Evolutionary conservation across 805 yeast species (phyloP).

Genomic region (Cyberlindnera maclurae): DNA sequence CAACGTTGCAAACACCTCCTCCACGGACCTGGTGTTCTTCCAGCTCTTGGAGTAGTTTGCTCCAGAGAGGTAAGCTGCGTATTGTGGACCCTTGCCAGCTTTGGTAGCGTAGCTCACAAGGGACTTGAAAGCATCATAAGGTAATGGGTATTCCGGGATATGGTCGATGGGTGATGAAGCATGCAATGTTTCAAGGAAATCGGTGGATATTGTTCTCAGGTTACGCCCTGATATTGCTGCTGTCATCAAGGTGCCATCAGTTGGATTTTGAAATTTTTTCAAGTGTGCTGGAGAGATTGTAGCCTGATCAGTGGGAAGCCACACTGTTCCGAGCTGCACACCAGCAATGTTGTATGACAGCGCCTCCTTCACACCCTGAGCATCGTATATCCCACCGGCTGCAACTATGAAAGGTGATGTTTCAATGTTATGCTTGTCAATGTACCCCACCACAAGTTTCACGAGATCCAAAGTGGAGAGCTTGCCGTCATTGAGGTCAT

Average conservation of each 20-base stretch:
- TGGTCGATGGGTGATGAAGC: neutral
- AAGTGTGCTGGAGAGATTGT: conserved; percentile 15
- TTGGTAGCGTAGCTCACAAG: conserved; percentile 7
- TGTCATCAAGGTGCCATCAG: conserved; percentile 24
- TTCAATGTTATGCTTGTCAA: conserved; percentile 2
- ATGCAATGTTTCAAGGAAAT: conserved; percentile 18
- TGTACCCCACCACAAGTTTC: conserved; percentile 16
- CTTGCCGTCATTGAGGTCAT: conserved; percentile 28
- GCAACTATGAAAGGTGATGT: conserved; percentile 32
- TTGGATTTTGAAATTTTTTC: conserved; percentile 11
- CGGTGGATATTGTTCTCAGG: conserved; percentile 18
- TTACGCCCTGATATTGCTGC: conserved; percentile 21
- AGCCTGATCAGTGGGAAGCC: conserved; percentile 25
- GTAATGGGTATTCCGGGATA: conserved; percentile 22
- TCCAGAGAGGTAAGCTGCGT: conserved; percentile 15
- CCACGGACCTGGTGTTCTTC: conserved; percentile 13
- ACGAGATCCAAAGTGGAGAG: conserved; percentile 29
- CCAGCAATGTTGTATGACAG: conserved; percentile 40
- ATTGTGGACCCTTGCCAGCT: conserved; percentile 1
- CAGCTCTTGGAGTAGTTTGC: conserved; percentile 10
- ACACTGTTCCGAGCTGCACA: conserved; percentile 50
- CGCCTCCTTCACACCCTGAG: conserved; percentile 25
- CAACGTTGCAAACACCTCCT: conserved; percentile 8
- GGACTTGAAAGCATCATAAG: conserved; percentile 20
- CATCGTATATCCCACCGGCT: conserved; percentile 46